Base-by-base conservation (phyloP, 2,329 filamentous ascomycete species). In the Cladosporium sp. region DNA sequence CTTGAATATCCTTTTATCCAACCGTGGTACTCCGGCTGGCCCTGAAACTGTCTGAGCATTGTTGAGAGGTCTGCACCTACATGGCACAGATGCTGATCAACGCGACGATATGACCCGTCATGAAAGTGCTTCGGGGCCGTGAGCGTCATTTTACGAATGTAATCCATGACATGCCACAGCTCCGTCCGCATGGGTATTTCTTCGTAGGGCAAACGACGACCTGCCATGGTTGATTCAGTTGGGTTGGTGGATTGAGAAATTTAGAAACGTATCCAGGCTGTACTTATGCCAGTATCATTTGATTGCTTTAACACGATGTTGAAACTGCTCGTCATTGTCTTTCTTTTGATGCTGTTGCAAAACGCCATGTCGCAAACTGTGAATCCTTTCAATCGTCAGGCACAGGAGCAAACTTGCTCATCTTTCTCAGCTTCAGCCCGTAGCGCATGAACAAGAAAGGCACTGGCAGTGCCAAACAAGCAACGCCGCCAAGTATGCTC, bases 401-500 rank as follows among this genome's bases (percentile, higher is more conserved):
- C 47, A 69, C 62, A n/a, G 74, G 74, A 5, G 75, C 75, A 64
- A 80, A 78, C 49, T 75, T 79, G 5, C 75, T 78, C 65, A 68
- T 75, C 62, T 69, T 74, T 57, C 79, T 69, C 51, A 81, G 64
- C 22, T 59, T 64, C 25, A 69, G 58, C 11, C 76, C 75, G 59
- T 75, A 77, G 38, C 68, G 72, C 73, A 78, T 77, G 61, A 79
- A 77, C 22, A 78, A 55, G 22, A 78, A 74, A 1, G 77, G 77
- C n/a, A 79, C 74, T 0, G 76, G 76, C 42, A 79, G 47, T 9
- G 73, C 68, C 6, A 74, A 52, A 9, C 70, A 69, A 36, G 75
- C 74, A 0, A 79, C 66, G 1, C 66, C 76, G 5, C 76, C 77
- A 7, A 79, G 64, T 4, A 79, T 69, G 30, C 71, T 74, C 51